phyloP scores from a whole-genome alignment of 2,329 filamentous ascomycete genomes.

The Trichoderma pleuroti region DNA sequence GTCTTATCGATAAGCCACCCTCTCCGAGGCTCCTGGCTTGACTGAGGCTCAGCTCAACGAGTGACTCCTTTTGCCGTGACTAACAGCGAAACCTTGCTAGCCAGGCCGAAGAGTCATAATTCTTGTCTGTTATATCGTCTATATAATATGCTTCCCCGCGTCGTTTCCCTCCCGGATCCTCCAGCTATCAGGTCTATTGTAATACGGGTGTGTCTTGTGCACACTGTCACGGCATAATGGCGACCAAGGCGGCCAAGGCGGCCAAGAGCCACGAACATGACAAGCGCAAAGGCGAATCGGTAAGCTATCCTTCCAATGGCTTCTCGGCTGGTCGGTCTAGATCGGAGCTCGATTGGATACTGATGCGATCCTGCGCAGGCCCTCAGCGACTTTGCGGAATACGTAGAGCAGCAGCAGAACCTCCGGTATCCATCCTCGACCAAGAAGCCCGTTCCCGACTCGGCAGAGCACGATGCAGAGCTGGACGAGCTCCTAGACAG shows the following conservation, averaged over 20 bases:
- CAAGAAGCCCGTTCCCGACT: conserved; percentile 27
- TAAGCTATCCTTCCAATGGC: conserved; percentile 39
- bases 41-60: conserved; percentile 1
- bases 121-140: neutral
- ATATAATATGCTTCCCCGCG: neutral
- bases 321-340: neutral
- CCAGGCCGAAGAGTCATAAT: conserved; percentile 13
- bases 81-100: neutral
- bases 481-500: conserved; percentile 90
- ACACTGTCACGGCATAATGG: conserved; percentile 39
- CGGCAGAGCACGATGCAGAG: conserved; percentile 65
- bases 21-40: neutral
- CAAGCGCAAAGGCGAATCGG: conserved; percentile 80
- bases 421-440: conserved; percentile 55
- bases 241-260: conserved; percentile 55
- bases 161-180: neutral
- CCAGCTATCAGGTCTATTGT: neutral
- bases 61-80: conserved; percentile 11
- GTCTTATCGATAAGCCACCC: conserved; percentile 20
- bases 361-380: conserved; percentile 43
- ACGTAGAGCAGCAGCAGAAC: conserved; percentile 90
- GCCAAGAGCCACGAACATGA: conserved; percentile 69
- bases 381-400: conserved; percentile 94
- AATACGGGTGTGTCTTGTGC: neutral
- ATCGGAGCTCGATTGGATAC: neutral